phyloP scores from a whole-genome alignment of 306 rosid genomes.

The Carpinus viminea region DNA sequence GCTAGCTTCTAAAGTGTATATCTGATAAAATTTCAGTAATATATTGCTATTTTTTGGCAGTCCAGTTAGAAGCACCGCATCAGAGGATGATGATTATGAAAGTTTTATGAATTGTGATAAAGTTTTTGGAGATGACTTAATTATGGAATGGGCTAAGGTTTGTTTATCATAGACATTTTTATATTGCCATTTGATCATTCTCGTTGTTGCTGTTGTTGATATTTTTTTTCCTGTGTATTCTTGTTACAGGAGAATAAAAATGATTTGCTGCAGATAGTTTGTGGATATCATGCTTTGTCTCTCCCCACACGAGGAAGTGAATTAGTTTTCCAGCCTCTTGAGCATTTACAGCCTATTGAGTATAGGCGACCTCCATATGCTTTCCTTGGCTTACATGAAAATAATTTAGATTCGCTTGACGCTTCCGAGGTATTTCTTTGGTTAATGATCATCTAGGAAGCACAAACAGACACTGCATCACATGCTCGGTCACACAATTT shows the following conservation, averaged over 20 bases:
- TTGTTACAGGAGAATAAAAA: slow-evolving; percentile 73
- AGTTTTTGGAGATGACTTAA: slow-evolving; percentile 56
- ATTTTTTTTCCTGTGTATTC: slow-evolving; percentile 27
- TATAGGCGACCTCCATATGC: slow-evolving; percentile 66
- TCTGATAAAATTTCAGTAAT: slow-evolving; percentile 35
- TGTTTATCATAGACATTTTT: slow-evolving; percentile 39
- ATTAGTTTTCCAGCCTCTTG: slow-evolving; percentile 81
- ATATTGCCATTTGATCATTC: slow-evolving; percentile 25
- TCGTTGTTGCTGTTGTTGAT: slow-evolving; percentile 1
- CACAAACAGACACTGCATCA: neutral
- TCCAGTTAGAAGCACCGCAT: slow-evolving; percentile 84
- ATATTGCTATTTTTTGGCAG: slow-evolving; percentile 69
- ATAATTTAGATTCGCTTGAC: slow-evolving; percentile 39
- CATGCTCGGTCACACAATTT: neutral
- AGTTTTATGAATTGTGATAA: slow-evolving; percentile 51
- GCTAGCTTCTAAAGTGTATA: slow-evolving; percentile 14
- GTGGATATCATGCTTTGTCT: slow-evolving; percentile 74
- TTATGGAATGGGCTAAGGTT: slow-evolving; percentile 94
- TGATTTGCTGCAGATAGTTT: slow-evolving; percentile 79
- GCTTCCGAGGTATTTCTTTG: slow-evolving; percentile 57
- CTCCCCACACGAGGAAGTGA: slow-evolving; percentile 70
- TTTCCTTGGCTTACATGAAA: slow-evolving; percentile 59
- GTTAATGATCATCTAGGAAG: slow-evolving; percentile 6
- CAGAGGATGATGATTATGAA: slow-evolving; percentile 82
- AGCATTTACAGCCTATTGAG: slow-evolving; percentile 80